A percentile compares a stretch with the other conserved stretches of the same genome.
Evolutionary conservation across 345 rosid species (phyloP).

Genomic region (Hibiscus mutabilis): DNA sequence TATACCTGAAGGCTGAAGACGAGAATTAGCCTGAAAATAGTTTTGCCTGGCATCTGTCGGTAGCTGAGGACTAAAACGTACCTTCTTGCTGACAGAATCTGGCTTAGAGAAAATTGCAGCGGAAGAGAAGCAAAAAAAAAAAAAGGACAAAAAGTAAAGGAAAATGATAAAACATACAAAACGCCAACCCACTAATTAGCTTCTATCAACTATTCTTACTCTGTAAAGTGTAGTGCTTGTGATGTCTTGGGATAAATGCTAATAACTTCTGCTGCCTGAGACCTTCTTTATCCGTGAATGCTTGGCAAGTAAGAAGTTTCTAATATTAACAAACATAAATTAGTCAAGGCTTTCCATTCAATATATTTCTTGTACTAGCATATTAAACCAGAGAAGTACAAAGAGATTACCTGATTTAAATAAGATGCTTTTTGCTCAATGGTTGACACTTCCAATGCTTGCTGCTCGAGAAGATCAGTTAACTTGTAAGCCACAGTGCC

Average conservation of each 20-base stretch:
- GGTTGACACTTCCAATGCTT: conserved; percentile 57
- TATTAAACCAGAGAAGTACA: background rate
- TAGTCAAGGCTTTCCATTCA: conserved; percentile 7
- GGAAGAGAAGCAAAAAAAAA: conserved; percentile 9
- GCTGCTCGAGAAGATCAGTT: conserved; percentile 86
- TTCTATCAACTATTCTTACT: conserved; percentile 35
- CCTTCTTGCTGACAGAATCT: conserved; percentile 87
- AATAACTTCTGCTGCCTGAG: conserved; percentile 81
- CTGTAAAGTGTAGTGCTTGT: conserved; percentile 86
- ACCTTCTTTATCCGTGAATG: conserved; percentile 70
- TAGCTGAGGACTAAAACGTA: conserved; percentile 69
- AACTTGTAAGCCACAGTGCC: conserved; percentile 20
- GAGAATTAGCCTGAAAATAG: conserved; percentile 50
- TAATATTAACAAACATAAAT: conserved; percentile 21
- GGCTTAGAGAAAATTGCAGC: conserved; percentile 12
- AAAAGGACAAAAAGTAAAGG: background rate
- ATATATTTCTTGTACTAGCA: conserved; percentile 1
- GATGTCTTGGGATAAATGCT: conserved; percentile 83
- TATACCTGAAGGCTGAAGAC: conserved; percentile 84
- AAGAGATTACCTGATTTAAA: conserved; percentile 62
- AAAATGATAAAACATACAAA: background rate
- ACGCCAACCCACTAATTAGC: background rate
- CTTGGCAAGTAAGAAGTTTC: conserved; percentile 83
- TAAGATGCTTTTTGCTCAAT: conserved; percentile 65
- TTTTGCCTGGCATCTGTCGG: conserved; percentile 61